Percentiles rank a stretch among this genome's conserved stretches.
These are phyloP conservation scores for Phytophthora ohioensis DNA, from an alignment of 352 stramenopile genomes.

Conservation along the genomic window DNA sequence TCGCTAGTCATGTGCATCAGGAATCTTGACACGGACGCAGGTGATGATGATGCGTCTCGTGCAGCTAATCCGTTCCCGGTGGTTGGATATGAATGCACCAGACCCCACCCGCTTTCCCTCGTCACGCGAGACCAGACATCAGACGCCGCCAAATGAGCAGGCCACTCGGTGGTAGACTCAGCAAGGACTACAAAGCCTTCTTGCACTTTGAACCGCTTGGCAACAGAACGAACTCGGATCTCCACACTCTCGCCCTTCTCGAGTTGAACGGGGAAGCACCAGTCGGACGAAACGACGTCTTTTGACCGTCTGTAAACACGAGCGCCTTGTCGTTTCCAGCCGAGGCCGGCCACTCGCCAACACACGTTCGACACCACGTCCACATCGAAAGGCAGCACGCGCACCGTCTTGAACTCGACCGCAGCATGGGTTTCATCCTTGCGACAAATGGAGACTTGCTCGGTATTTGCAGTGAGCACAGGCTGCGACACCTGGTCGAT, in stretches of 20 bases:
- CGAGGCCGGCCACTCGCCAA: slow-evolving; percentile 19
- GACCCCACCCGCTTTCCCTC: slow-evolving; percentile 27
- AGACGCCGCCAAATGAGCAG: slow-evolving; percentile 27
- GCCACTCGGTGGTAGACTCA: slow-evolving; percentile 35
- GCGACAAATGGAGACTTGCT: slow-evolving; percentile 30
- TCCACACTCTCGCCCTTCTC: slow-evolving; percentile 30
- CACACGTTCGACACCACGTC: slow-evolving; percentile 25
- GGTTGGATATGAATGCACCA: slow-evolving; percentile 23
- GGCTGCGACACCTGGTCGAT: slow-evolving; percentile 14
- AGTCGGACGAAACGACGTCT: slow-evolving; percentile 26
- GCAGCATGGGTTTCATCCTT: slow-evolving; percentile 21
- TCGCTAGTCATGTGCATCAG: slow-evolving; percentile 22
- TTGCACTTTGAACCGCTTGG: slow-evolving; percentile 27
- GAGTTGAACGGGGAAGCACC: slow-evolving; percentile 27
- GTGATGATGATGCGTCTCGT: slow-evolving; percentile 10
- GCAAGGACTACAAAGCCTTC: slow-evolving; percentile 30
- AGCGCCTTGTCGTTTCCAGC: slow-evolving; percentile 16
- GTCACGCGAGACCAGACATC: slow-evolving; percentile 29
- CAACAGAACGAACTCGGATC: slow-evolving; percentile 25
- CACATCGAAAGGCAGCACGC: slow-evolving; percentile 28
- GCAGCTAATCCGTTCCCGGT: slow-evolving; percentile 8
- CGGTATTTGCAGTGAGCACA: slow-evolving; percentile 12
- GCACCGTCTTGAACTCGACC: slow-evolving; percentile 22
- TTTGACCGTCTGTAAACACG: slow-evolving; percentile 17
- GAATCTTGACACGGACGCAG: slow-evolving; percentile 28